Percentiles rank a stretch among this genome's conserved stretches.
Conservation (phyloP, 768 basidiomycete genomes). For the Serendipita sp. region DNA sequence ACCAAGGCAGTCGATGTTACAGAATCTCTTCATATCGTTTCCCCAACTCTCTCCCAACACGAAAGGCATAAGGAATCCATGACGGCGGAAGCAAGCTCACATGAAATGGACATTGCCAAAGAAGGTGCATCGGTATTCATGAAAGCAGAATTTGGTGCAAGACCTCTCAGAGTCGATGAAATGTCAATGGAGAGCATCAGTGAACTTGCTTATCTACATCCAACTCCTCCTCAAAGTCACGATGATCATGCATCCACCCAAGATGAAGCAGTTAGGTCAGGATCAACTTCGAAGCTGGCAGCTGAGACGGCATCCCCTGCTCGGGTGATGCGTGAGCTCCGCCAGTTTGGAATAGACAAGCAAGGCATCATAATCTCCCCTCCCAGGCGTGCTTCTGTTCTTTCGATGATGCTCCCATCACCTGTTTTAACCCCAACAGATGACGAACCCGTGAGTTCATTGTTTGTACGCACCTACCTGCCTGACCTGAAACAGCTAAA, state of each 20-base stretch:
- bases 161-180: no score
- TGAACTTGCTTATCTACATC: background rate
- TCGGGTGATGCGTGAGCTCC: slow-evolving; percentile 1
- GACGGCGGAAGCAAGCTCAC: background rate
- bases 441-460: background rate
- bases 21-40: no score
- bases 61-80: background rate
- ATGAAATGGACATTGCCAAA: background rate
- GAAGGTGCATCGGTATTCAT: background rate
- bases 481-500: background rate
- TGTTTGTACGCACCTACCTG: background rate
- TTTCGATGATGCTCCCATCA: background rate
- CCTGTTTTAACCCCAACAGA: background rate
- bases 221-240: background rate
- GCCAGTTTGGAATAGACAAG: background rate
- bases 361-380: background rate
- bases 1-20: no score
- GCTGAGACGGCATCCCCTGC: slow-evolving; percentile 6
- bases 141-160: no score
- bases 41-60: no score
- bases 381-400: background rate
- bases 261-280: background rate
- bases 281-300: background rate
- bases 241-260: background rate
- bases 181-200: background rate